These are phyloP conservation scores for Aureobasidium sp. DNA, from an alignment of 2,329 filamentous ascomycete species.

Conservation along the genomic window DNA sequence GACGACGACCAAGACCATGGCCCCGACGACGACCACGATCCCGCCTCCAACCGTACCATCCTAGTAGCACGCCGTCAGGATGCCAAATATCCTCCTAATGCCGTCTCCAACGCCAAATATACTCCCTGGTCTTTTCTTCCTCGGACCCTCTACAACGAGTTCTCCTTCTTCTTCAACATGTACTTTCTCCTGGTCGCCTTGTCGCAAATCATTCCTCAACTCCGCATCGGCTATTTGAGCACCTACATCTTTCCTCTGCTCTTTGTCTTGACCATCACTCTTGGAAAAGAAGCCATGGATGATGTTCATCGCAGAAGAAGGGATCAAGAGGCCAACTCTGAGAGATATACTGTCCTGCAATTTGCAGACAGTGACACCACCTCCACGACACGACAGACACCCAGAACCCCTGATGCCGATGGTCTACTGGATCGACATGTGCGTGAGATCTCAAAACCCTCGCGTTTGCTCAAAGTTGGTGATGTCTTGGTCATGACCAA, in stretches of 20 bases:
- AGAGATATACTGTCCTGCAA: constrained; percentile 71
- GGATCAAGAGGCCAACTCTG: constrained; percentile 90
- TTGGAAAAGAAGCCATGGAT: constrained; percentile 93
- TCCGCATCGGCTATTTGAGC: constrained; percentile 88
- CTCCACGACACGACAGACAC: constrained; percentile 28
- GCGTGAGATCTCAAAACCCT: constrained; percentile 68
- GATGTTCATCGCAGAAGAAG: constrained; percentile 79
- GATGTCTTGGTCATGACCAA: constrained; percentile 91
- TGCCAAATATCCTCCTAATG: constrained; percentile 77
- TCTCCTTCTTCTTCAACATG: constrained; percentile 99
- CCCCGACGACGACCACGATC: constrained; percentile 43
- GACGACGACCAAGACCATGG: constrained; percentile 31
- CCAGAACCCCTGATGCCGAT: constrained; percentile 25
- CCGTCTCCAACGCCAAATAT: constrained; percentile 96
- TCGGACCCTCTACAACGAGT: constrained; percentile 93
- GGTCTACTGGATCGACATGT: constrained; percentile 25
- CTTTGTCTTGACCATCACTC: constrained; percentile 84
- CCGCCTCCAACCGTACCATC: constrained; percentile 66
- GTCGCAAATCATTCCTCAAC: constrained; percentile 81
- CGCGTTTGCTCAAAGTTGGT: constrained; percentile 83
- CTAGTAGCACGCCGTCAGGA: constrained; percentile 67
- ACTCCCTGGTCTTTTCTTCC: constrained; percentile 91
- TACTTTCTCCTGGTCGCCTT: constrained; percentile 94
- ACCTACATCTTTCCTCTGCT: constrained; percentile 90
- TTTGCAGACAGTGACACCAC: constrained; percentile 54